Conservation (phyloP, 495 filamentous ascomycete species). For the Hyaloscypha hepaticicola region DNA sequence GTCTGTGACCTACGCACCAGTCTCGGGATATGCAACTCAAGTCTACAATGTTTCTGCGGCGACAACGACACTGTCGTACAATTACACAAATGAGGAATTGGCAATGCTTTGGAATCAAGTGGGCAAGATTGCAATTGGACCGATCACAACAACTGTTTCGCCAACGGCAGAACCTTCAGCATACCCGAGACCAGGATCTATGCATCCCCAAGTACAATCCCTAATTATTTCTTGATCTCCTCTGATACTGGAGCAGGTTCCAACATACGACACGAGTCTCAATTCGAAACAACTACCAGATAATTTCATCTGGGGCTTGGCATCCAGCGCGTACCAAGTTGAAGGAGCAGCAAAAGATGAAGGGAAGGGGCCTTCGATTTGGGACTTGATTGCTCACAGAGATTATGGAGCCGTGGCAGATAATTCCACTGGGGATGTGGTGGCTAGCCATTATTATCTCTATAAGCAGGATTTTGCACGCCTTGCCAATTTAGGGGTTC, state of each 20-base stretch:
- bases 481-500: slow-evolving; percentile 38
- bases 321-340: slow-evolving; percentile 59
- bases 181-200: slow-evolving; percentile 35
- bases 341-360: slow-evolving; percentile 66
- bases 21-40: slow-evolving; percentile 27
- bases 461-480: slow-evolving; percentile 47
- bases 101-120: slow-evolving; percentile 45
- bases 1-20: slow-evolving; percentile 10
- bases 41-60: slow-evolving; percentile 43
- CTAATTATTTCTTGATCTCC: neutral
- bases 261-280: slow-evolving; percentile 26
- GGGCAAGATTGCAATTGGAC: slow-evolving; percentile 40
- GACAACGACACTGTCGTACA: slow-evolving; percentile 36
- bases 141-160: slow-evolving; percentile 42
- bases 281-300: slow-evolving; percentile 33
- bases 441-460: slow-evolving; percentile 42
- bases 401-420: slow-evolving; percentile 39
- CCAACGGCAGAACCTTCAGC: slow-evolving; percentile 45
- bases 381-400: slow-evolving; percentile 68
- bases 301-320: slow-evolving; percentile 53
- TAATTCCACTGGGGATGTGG: slow-evolving; percentile 42
- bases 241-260: slow-evolving; percentile 24
- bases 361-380: slow-evolving; percentile 70
- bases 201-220: slow-evolving; percentile 37
- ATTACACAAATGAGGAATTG: slow-evolving; percentile 43